phyloP scores from a whole-genome alignment of 192 early-diverging fungal genomes.

The Umbelopsis isabellina region DNA sequence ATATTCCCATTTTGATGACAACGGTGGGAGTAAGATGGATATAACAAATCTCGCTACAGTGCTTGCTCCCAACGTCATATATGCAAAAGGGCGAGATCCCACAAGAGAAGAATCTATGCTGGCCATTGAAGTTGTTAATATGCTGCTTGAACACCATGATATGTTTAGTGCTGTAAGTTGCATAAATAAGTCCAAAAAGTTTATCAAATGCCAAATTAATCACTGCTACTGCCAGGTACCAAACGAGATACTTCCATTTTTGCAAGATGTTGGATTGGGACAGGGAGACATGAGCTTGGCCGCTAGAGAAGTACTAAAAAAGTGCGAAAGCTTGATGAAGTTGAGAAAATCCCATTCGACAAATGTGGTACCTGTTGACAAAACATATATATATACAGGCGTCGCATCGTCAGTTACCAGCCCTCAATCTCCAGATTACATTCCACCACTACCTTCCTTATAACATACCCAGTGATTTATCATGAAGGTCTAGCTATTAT shows the following conservation, averaged over 20 bases:
- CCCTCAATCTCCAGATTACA: not conserved
- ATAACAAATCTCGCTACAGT: constrained; percentile 90
- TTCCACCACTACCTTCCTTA: not conserved
- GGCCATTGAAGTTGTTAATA: constrained; percentile 71
- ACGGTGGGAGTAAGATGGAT: constrained; percentile 91
- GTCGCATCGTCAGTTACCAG: not conserved
- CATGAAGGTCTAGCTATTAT: no score
- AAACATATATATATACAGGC: not conserved
- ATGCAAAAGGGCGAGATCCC: constrained; percentile 83
- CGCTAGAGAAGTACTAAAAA: constrained; percentile 56
- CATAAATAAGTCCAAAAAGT: not conserved
- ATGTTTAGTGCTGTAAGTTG: constrained; percentile 65
- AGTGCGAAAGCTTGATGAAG: constrained; percentile 56
- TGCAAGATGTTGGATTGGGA: constrained; percentile 32
- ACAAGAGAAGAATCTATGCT: constrained; percentile 72
- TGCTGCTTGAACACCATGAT: constrained; percentile 66
- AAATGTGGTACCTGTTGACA: constrained; percentile 8
- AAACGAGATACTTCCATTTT: constrained; percentile 32
- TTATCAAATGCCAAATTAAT: not conserved
- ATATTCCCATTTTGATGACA: constrained; percentile 68
- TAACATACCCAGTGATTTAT: not conserved
- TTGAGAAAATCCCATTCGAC: constrained; percentile 49
- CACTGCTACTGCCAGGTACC: constrained; percentile 26
- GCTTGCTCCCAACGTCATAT: constrained; percentile 92
- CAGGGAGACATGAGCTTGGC: constrained; percentile 53